A percentile compares a stretch with the other conserved stretches of the same genome.
These are phyloP conservation scores for Suillus luteus DNA, from an alignment of 768 basidiomycete species.

Conservation along the genomic window DNA sequence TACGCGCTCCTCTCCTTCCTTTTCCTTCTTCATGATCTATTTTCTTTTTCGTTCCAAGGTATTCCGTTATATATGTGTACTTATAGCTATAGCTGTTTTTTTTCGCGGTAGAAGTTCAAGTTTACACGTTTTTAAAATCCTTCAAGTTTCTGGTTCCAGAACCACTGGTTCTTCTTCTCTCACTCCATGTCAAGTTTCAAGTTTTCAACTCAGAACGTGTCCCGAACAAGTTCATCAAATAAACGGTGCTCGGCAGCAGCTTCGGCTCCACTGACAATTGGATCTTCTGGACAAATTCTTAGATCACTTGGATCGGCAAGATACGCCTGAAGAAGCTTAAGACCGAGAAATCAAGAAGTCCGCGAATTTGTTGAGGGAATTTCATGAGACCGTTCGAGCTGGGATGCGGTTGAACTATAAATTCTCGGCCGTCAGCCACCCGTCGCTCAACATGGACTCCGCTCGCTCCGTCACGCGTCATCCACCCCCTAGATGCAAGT, in stretches of 20 bases:
- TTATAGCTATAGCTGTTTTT: conserved; percentile 20
- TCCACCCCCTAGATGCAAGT: conserved; percentile 3
- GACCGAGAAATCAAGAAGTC: neutral
- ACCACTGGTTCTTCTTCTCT: neutral
- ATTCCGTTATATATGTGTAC: conserved; percentile 26
- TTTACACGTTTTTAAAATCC: neutral
- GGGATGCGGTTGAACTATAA: neutral
- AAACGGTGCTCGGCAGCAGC: neutral
- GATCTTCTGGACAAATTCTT: neutral
- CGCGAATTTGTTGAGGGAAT: neutral
- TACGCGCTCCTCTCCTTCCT: conserved; percentile 17
- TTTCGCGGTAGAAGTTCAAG: neutral
- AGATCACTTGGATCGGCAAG: neutral
- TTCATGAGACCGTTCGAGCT: neutral
- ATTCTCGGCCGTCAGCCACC: neutral
- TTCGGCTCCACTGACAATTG: neutral
- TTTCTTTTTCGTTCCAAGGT: neutral
- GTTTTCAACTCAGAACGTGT: neutral
- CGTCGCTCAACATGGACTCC: neutral
- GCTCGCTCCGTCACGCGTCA: too few relatives aligned
- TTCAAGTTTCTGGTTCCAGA: neutral
- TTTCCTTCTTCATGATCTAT: conserved; percentile 9
- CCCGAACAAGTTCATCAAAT: neutral
- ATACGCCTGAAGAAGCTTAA: conserved; percentile 6
- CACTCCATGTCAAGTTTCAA: neutral